Percentiles rank a stretch among this genome's conserved stretches.
phyloP scores from a whole-genome alignment of 164 flowering plant genomes.

The Piper betle region DNA sequence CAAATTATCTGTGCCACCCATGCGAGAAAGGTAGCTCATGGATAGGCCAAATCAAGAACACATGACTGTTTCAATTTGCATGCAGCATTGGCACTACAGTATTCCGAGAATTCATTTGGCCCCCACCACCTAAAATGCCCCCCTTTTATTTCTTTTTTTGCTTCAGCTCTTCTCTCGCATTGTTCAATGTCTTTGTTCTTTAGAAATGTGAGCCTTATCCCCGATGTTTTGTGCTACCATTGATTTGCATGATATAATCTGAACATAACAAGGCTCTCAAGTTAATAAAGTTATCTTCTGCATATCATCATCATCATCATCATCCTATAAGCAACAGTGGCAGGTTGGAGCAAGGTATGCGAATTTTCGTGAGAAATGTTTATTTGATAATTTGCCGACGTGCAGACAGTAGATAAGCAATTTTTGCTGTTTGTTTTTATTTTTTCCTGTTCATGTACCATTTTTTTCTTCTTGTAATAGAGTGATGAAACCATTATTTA shows the following conservation, averaged over 20 bases:
- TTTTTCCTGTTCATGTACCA: neutral
- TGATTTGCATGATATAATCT: slow-evolving; percentile 36
- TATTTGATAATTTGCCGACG: too few relatives aligned
- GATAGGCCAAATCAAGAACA: neutral
- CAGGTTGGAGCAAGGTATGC: neutral
- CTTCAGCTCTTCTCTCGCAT: slow-evolving; percentile 1
- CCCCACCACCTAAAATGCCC: neutral
- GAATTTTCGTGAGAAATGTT: neutral
- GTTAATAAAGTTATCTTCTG: too few relatives aligned
- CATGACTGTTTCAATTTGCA: neutral
- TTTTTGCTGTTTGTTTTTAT: neutral
- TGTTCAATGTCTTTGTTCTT: slow-evolving; percentile 2
- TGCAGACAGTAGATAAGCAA: neutral
- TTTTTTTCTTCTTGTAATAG: too few relatives aligned
- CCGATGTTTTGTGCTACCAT: slow-evolving; percentile 12
- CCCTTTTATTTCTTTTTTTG: neutral
- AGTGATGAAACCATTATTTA: neutral
- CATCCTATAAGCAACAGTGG: neutral
- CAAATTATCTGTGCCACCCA: slow-evolving; percentile 32
- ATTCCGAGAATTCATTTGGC: neutral
- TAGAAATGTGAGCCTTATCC: neutral
- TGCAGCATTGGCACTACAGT: neutral
- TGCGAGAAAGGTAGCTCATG: neutral
- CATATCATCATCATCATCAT: neutral
- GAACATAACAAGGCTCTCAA: too few relatives aligned